A percentile compares a stretch with the other conserved stretches of the same genome.
These are phyloP conservation scores for Veloboletus limbatus DNA, from an alignment of 1,284 basidiomycete species.

Conservation along the genomic window DNA sequence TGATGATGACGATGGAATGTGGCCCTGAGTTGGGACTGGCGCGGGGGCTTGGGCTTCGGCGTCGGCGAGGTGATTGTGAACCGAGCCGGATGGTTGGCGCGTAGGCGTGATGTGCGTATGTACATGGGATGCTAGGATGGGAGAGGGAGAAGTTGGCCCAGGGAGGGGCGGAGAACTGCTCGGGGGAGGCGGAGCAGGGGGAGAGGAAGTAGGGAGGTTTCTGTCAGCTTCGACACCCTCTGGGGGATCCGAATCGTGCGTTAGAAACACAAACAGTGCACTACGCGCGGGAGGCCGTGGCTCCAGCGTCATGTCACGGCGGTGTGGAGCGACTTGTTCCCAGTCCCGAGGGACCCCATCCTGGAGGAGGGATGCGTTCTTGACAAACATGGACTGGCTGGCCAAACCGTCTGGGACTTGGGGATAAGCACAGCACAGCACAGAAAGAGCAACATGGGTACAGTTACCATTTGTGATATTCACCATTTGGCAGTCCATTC, in stretches of 20 bases:
- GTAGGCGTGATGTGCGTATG: background rate
- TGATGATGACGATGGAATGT: conserved; percentile 59
- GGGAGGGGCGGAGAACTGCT: conserved; percentile 29
- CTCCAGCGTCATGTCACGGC: background rate
- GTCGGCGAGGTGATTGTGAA: no score
- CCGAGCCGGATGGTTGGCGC: background rate
- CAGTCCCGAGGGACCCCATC: conserved; percentile 6
- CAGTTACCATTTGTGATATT: conserved; percentile 37
- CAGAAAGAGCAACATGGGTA: background rate
- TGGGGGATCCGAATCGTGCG: conserved; percentile 18
- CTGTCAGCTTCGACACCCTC: conserved; percentile 2
- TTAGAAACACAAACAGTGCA: conserved; percentile 21
- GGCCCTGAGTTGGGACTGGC: conserved; percentile 17
- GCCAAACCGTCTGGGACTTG: conserved; percentile 3
- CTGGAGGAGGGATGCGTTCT: conserved; percentile 21
- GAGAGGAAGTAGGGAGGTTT: conserved; percentile 11
- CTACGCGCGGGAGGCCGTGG: background rate
- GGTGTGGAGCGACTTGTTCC: background rate
- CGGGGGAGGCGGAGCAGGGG: conserved; percentile 22
- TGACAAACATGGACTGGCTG: conserved; percentile 19
- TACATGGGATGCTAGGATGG: background rate
- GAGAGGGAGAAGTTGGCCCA: conserved; percentile 1
- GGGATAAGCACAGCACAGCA: background rate
- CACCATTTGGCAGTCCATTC: conserved; percentile 27
- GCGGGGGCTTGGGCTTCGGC: conserved; percentile 19